Base-by-base conservation (phyloP, 1,139 yeast species). In the Chernovozyma sophiae-reginae region DNA sequence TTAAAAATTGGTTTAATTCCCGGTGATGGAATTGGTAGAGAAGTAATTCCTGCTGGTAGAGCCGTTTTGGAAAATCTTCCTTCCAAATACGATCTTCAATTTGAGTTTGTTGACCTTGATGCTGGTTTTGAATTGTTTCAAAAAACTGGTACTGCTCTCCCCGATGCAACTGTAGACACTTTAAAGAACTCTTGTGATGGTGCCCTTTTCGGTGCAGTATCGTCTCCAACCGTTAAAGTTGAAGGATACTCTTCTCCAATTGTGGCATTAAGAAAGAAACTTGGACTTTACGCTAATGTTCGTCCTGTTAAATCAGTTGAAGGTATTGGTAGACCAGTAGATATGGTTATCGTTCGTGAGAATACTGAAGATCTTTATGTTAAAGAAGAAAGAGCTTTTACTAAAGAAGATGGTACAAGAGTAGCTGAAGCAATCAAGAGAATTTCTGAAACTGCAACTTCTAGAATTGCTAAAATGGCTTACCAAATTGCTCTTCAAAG, bases 381-480 rank as follows among this genome's bases (percentile, higher is more conserved):
- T 62, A 92, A 92, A 71, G 95, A 90, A 60, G 98, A 92, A 67
- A 79, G 70, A 53, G 66, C 87, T 33, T 85, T 73, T 58, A 74
- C 72, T 39, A 79, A 77, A 43, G 77, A 76, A 49, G 87, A 83
- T 48, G 85, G 86, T 39, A 79, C 86, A 49, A 79, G 79, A 62
- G 89, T 90, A 32, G 97, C 97, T 35, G 98, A 92, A 68, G 98
- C 98, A 40, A 92, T 86, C 66, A 92, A 94, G 73, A 82, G 97
- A 68, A 92, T 94, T 58, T 66, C 95, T 38, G 96, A 90, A 66
- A 68, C 72, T 41, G 98, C 98, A 40, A 79, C 96, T 43, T 71
- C 74, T 50, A 79, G 79, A 58, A 92, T 92, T 52, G 95, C 97
- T 45, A 81, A 81, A 51, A 86, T 89, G 66, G 97, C 98, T 24